Conservation (phyloP, 495 filamentous ascomycete genomes). For the Hypoxylon rickii region DNA sequence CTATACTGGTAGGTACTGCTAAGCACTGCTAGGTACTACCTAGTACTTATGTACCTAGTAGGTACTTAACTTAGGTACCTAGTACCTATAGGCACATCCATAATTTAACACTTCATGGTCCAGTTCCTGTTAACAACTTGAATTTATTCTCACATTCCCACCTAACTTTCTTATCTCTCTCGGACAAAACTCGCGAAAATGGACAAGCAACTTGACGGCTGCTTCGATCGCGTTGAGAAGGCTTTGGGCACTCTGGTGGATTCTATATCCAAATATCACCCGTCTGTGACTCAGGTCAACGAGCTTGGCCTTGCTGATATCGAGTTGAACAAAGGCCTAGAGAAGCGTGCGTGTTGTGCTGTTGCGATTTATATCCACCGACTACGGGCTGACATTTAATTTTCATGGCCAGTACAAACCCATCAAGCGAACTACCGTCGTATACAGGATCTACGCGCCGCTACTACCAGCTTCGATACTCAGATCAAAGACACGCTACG, state of each 20-base stretch:
- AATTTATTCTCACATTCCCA: too few relatives aligned
- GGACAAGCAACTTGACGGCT: conserved; percentile 61
- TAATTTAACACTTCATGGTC: too few relatives aligned
- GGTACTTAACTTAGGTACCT: not conserved
- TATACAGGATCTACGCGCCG: conserved; percentile 64
- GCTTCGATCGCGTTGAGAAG: conserved; percentile 70
- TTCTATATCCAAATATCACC: conserved; percentile 79
- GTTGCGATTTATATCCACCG: not conserved
- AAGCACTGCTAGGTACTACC: too few relatives aligned
- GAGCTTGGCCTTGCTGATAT: conserved; percentile 71
- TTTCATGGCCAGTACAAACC: conserved; percentile 53
- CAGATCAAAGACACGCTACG: conserved; percentile 64
- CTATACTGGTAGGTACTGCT: too few relatives aligned
- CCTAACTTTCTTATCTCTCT: too few relatives aligned
- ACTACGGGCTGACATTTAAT: too few relatives aligned
- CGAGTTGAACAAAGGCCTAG: conserved; percentile 62
- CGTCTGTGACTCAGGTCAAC: conserved; percentile 63
- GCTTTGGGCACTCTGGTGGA: conserved; percentile 69
- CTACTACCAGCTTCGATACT: conserved; percentile 61
- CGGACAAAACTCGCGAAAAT: conserved; percentile 46
- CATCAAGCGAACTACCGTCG: conserved; percentile 72
- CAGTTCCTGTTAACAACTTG: too few relatives aligned
- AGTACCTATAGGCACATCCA: too few relatives aligned
- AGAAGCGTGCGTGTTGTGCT: conserved; percentile 54
- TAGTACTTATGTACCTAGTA: not conserved